Evolutionary conservation across 106 monocot species (phyloP).

Genomic region (Amphibolis antarctica): DNA sequence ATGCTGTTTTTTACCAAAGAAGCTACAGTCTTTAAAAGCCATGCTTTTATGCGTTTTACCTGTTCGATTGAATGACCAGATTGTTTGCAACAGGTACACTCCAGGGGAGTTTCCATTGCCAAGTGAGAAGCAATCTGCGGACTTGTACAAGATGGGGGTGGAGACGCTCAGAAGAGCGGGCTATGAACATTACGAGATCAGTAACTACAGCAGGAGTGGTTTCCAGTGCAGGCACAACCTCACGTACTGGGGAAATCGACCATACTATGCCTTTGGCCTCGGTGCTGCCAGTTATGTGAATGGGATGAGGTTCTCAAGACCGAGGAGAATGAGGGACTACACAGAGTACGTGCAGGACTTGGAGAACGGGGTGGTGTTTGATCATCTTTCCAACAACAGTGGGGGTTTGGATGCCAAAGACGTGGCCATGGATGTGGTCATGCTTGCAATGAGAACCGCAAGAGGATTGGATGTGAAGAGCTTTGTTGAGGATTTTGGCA

Average conservation of each 20-base stretch:
- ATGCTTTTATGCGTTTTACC: too few relatives aligned
- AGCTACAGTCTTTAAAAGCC: too few relatives aligned
- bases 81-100: constrained; percentile 52
- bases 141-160: constrained; percentile 74
- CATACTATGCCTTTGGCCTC: constrained; percentile 75
- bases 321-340: constrained; percentile 64
- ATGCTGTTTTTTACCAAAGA: too few relatives aligned
- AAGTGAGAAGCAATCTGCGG: constrained; percentile 50
- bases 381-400: too few relatives aligned
- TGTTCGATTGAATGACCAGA: too few relatives aligned
- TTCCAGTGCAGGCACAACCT: constrained; percentile 78
- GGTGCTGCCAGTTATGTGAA: constrained; percentile 71
- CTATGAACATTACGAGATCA: constrained; percentile 92
- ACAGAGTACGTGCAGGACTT: constrained; percentile 43
- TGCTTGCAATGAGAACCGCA: constrained; percentile 90
- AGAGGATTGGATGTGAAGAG: constrained; percentile 55
- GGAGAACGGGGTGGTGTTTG: constrained; percentile 17
- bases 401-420: constrained; percentile 24
- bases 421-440: constrained; percentile 82
- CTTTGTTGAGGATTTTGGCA: constrained; percentile 41
- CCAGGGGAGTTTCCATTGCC: constrained; percentile 82
- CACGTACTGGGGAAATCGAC: constrained; percentile 64
- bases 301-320: constrained; percentile 69
- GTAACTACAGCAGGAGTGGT: constrained; percentile 68
- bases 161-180: constrained; percentile 36